Evolutionary conservation across 2,329 filamentous ascomycete species (phyloP).

Genomic region (Dactylonectria estremocensis): DNA sequence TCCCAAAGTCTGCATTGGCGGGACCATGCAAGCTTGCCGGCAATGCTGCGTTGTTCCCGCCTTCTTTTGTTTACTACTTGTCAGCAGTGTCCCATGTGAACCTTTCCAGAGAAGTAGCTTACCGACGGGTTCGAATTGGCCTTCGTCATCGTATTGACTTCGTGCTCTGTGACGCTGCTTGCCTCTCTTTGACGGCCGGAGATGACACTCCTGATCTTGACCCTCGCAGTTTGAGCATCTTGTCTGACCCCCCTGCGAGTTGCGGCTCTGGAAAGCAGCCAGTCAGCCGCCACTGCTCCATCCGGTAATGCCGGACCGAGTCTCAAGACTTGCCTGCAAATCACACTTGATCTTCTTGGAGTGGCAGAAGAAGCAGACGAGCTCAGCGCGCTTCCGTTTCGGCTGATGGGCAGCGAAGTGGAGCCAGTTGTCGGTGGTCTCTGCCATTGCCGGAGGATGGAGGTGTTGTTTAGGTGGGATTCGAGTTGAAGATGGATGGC

Average conservation of each 20-base stretch:
- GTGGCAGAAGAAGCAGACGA: slow-evolving; percentile 50
- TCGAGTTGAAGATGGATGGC: too few relatives aligned
- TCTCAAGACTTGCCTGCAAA: slow-evolving; percentile 42
- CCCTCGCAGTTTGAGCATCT: slow-evolving; percentile 50
- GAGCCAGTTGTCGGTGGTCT: slow-evolving; percentile 52
- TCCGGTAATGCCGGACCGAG: not conserved
- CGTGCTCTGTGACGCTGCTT: slow-evolving; percentile 37
- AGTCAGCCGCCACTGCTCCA: not conserved
- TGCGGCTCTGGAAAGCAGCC: slow-evolving; percentile 32
- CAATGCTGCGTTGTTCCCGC: too few relatives aligned
- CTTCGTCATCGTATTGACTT: not conserved
- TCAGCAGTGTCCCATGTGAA: too few relatives aligned
- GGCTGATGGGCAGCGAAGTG: slow-evolving; percentile 50
- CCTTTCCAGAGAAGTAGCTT: not conserved
- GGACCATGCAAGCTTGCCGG: too few relatives aligned
- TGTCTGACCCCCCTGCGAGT: slow-evolving; percentile 43
- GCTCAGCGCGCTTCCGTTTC: slow-evolving; percentile 51
- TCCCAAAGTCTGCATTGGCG: too few relatives aligned
- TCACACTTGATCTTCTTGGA: slow-evolving; percentile 56
- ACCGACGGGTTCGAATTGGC: not conserved
- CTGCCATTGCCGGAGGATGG: slow-evolving; percentile 28
- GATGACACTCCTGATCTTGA: slow-evolving; percentile 47
- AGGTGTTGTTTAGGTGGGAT: too few relatives aligned
- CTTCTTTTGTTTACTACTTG: too few relatives aligned
- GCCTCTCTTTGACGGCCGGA: slow-evolving; percentile 49